These are phyloP conservation scores for Umbilicaria muhlenbergii DNA, from an alignment of 495 filamentous ascomycete genomes.

Conservation along the genomic window DNA sequence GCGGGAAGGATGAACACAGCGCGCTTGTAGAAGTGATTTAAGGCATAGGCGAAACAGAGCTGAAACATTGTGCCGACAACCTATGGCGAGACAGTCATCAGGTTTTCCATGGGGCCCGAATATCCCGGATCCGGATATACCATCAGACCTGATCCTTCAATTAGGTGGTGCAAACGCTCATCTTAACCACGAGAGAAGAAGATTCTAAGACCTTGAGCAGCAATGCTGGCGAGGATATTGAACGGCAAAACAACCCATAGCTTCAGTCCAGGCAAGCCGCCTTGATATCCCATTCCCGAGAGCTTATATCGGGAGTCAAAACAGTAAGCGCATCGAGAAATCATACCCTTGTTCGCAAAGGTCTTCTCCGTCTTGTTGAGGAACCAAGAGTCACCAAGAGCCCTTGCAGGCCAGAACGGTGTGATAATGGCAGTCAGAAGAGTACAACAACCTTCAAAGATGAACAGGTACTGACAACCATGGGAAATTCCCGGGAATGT, in stretches of 20 bases:
- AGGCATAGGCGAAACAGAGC: conserved; percentile 5
- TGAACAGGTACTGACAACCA: conserved; percentile 41
- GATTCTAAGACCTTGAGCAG: neutral
- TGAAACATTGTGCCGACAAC: conserved; percentile 6
- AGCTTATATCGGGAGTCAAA: neutral
- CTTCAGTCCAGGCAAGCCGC: conserved; percentile 5
- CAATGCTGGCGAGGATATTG: neutral
- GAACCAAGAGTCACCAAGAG: conserved; percentile 39
- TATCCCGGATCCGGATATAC: no score
- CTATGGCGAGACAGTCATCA: conserved; percentile 8
- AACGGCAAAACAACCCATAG: neutral
- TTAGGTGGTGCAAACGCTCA: no score
- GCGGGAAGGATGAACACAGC: conserved; percentile 1
- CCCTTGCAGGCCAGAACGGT: conserved; percentile 34
- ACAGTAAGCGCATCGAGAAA: conserved; percentile 10
- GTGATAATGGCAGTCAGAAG: conserved; percentile 28
- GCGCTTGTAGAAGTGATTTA: conserved; percentile 4
- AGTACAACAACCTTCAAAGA: conserved; percentile 36
- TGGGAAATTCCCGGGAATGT: conserved; percentile 18
- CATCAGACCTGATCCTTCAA: no score
- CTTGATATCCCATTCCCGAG: neutral
- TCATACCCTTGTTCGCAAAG: conserved; percentile 25
- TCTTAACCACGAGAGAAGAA: neutral
- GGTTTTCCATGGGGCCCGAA: conserved; percentile 1
- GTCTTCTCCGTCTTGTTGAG: conserved; percentile 25